Conservation (phyloP, 1,139 yeast species). For the Saccharomyces hybrid region DNA sequence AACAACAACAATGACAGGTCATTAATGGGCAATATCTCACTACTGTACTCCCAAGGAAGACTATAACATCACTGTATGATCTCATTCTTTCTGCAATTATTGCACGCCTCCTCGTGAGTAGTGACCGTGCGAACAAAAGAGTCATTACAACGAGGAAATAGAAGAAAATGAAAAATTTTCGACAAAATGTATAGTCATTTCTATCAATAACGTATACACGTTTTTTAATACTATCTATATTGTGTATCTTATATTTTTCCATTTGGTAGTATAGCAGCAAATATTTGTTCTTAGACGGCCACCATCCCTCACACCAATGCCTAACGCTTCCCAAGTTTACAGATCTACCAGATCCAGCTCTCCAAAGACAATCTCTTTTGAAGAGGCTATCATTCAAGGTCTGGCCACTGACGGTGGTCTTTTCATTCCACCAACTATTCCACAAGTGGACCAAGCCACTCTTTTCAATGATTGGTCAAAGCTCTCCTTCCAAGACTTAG, state of each 20-base stretch:
- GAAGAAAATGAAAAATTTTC: background rate
- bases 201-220: background rate
- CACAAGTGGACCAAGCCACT: slow-evolving; percentile 55
- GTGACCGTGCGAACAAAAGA: background rate
- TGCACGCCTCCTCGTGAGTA: background rate
- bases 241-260: background rate
- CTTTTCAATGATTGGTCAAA: slow-evolving; percentile 58
- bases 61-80: slow-evolving; percentile 22
- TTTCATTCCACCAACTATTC: slow-evolving; percentile 79
- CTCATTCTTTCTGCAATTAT: background rate
- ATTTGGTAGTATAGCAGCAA: slow-evolving; percentile 4
- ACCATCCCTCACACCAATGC: slow-evolving; percentile 14
- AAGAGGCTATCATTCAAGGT: slow-evolving; percentile 89
- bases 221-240: background rate
- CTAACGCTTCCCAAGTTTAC: slow-evolving; percentile 47
- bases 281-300: slow-evolving; percentile 2
- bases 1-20: slow-evolving; percentile 49
- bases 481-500: slow-evolving; percentile 74
- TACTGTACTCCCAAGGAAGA: slow-evolving; percentile 47
- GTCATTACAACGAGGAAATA: background rate
- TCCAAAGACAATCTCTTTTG: slow-evolving; percentile 60
- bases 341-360: slow-evolving; percentile 78
- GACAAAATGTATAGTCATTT: slow-evolving; percentile 1
- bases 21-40: slow-evolving; percentile 65
- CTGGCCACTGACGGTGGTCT: slow-evolving; percentile 95